Evolutionary conservation across 345 rosid genomes (phyloP), one percentile per base, ranked within the genome.

Genomic region (Eucalyptus curtisii): DNA sequence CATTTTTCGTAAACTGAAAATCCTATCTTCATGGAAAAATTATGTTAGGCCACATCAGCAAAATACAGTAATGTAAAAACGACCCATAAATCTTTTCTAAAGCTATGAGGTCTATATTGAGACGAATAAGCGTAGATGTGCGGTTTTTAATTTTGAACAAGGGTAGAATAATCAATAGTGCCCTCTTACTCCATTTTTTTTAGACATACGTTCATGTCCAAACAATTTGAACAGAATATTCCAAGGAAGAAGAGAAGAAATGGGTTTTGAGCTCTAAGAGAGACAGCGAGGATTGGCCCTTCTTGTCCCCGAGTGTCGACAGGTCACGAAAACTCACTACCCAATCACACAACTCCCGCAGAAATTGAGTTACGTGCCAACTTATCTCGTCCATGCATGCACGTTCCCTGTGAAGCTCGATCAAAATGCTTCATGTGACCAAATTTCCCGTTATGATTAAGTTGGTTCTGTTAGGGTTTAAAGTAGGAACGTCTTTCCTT

Each of bases 21-120:
- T 0, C 71, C 1, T 30, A 13, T 15, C 2, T 61, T 30, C 13
- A 6, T 59, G 7, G 66, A 30, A 59, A 59, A 59, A 12, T 59
- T 12, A 59, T 59, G 66, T 59, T 0, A 25, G 9, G 0, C 33
- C 33, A 61, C 8, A 17, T 61, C 1, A 30, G 81, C 0, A 5
- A 71, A 71, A 33, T 37, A 0, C 7, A 19, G 25, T 10, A 22
- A 9, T 68, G 24, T 1, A 6, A 61, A 61, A 0, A 61, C 17
- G 71, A 7, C 33, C 4, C 15, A 30, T 13, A 61, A 13, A 13
- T 61, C 33, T 30, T 61, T 61, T 6, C n/a, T 6, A 30, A 61
- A 61, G 68, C 16, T 68, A 0, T 16, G 42, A 68, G 42, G 44
- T 8, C 24, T 68, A 68, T 33, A 9, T 10, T 3, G 44, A 71